These are phyloP conservation scores for Wallacemonas sp. DNA, from an alignment of 208 protist genomes.

Conservation along the genomic window DNA sequence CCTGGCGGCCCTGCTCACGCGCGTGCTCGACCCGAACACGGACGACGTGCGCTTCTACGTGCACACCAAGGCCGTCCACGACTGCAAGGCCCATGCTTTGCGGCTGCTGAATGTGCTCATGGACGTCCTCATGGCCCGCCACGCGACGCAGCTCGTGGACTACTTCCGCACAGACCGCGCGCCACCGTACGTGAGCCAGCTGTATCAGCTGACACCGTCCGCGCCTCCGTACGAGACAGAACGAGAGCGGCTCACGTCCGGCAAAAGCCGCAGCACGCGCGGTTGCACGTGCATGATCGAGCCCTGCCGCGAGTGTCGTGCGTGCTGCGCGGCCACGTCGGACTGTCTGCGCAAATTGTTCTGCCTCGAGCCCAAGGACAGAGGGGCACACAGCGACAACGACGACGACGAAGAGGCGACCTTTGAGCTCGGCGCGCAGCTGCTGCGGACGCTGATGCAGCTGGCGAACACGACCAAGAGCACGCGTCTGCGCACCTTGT, in stretches of 20 bases:
- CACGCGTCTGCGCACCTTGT: slow-evolving; percentile 32
- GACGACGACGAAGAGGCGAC: slow-evolving; percentile 4
- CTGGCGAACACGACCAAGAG: slow-evolving; percentile 31
- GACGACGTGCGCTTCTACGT: slow-evolving; percentile 26
- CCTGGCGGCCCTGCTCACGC: slow-evolving; percentile 30
- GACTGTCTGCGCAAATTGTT: slow-evolving; percentile 1
- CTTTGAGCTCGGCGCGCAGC: slow-evolving; percentile 22
- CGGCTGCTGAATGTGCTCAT: slow-evolving; percentile 35
- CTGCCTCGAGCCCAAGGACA: background rate
- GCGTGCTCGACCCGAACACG: slow-evolving; percentile 31
- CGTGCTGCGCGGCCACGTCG: slow-evolving; percentile 12
- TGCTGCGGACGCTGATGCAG: slow-evolving; percentile 37
- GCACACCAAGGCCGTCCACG: slow-evolving; percentile 36
- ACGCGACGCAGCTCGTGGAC: slow-evolving; percentile 37
- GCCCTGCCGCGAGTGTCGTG: background rate
- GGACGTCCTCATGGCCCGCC: slow-evolving; percentile 33
- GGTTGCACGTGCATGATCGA: background rate
- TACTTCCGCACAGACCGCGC: slow-evolving; percentile 23
- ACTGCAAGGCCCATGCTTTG: slow-evolving; percentile 39
- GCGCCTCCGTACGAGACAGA: slow-evolving; percentile 6
- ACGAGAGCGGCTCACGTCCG: background rate
- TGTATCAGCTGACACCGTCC: slow-evolving; percentile 21
- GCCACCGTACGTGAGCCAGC: slow-evolving; percentile 24
- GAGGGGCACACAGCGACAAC: background rate
- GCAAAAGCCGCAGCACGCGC: background rate